These are phyloP conservation scores for Fusarium paranaense DNA, from an alignment of 2,329 filamentous ascomycete species.

Conservation along the genomic window DNA sequence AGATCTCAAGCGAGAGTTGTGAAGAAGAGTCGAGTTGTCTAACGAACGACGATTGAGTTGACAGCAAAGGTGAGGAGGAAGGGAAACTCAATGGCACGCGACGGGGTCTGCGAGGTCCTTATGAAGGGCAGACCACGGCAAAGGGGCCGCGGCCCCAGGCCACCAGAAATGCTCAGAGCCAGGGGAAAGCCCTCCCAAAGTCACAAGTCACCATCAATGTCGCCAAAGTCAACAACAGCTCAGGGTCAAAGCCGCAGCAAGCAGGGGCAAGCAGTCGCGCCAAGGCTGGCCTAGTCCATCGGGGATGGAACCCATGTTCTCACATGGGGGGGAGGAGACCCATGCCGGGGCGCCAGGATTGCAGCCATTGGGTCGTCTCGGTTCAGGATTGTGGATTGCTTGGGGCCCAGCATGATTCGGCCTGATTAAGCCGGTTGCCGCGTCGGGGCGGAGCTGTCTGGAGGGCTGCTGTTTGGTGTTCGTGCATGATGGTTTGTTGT, in stretches of 20 bases:
- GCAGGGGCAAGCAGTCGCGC: slow-evolving; percentile 27
- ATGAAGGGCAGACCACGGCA: slow-evolving; percentile 34
- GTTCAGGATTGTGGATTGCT: slow-evolving; percentile 22
- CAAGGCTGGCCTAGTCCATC: slow-evolving; percentile 39
- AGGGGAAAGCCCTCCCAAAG: slow-evolving; percentile 13
- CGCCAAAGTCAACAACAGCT: slow-evolving; percentile 24
- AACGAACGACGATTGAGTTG: slow-evolving; percentile 42
- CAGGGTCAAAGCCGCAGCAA: slow-evolving; percentile 21
- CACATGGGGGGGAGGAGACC: slow-evolving; percentile 24
- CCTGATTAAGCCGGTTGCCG: slow-evolving; percentile 29
- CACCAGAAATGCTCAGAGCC: slow-evolving; percentile 10
- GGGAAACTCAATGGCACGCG: slow-evolving; percentile 8
- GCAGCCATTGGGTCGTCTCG: slow-evolving; percentile 29
- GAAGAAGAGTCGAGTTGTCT: slow-evolving; percentile 37
- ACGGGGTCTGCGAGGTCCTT: slow-evolving; percentile 34
- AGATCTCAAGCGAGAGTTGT: slow-evolving; percentile 26
- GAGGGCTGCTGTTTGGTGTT: slow-evolving; percentile 22
- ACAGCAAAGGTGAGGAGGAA: slow-evolving; percentile 38
- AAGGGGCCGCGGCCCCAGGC: slow-evolving; percentile 14
- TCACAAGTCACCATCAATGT: slow-evolving; percentile 24
- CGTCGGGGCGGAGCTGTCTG: slow-evolving; percentile 5
- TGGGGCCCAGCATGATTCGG: slow-evolving; percentile 21
- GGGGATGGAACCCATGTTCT: slow-evolving; percentile 24
- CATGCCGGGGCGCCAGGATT: slow-evolving; percentile 32
- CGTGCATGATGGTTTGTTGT: slow-evolving; percentile 29